A percentile compares a stretch with the other conserved stretches of the same genome.
Conservation (phyloP, 257 asterid species). For the Schizonepeta tenuifolia region DNA sequence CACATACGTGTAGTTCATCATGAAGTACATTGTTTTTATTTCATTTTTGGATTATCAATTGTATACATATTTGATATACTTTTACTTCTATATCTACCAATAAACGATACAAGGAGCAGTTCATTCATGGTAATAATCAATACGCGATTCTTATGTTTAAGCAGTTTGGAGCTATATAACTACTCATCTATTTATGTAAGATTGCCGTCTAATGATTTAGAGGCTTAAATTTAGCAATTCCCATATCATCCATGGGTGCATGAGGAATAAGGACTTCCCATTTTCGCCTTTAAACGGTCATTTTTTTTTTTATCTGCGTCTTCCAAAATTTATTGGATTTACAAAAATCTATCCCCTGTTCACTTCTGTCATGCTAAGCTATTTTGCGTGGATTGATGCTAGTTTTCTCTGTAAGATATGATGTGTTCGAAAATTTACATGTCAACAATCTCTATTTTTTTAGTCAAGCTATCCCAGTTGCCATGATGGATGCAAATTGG, state of each 20-base stretch:
- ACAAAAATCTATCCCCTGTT: neutral
- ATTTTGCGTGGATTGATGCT: neutral
- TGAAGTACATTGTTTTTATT: too few species aligned
- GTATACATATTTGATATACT: too few species aligned
- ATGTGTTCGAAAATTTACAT: neutral
- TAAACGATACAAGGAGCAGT: neutral
- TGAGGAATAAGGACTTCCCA: neutral
- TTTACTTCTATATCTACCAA: too few species aligned
- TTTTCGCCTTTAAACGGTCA: neutral
- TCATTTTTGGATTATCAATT: too few species aligned
- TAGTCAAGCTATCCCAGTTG: slow-evolving; percentile 34
- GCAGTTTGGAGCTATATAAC: too few species aligned
- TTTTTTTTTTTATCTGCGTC: neutral
- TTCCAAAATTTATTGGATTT: neutral
- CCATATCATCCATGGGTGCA: neutral
- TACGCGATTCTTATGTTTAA: neutral
- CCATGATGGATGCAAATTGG: slow-evolving; percentile 25
- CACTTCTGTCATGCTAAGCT: too few species aligned
- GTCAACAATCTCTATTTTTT: slow-evolving; percentile 1
- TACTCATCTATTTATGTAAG: too few species aligned
- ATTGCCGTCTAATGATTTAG: slow-evolving; percentile 4
- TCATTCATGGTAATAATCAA: too few species aligned
- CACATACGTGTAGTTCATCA: too few species aligned
- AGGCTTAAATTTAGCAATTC: neutral
- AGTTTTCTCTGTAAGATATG: neutral